Evolutionary conservation across 1,284 basidiomycete genomes (phyloP).

Genomic region (Clitocybe nebularis): DNA sequence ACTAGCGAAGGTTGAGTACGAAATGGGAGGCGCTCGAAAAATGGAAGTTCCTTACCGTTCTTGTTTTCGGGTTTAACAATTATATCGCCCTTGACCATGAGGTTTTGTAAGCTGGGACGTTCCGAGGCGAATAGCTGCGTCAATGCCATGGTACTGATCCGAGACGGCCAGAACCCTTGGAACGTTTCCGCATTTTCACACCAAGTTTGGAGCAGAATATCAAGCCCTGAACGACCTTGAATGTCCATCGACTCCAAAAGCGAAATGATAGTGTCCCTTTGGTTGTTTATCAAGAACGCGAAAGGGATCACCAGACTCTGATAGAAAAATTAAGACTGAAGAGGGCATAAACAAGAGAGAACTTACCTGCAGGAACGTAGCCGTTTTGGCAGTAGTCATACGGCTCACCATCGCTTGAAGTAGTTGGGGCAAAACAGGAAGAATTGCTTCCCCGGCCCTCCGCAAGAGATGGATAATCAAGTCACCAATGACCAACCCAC

Average conservation of each 20-base stretch:
- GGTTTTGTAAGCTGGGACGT: constrained; percentile 57
- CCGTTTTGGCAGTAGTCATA: constrained; percentile 81
- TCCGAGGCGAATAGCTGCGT: constrained; percentile 72
- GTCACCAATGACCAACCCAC: constrained; percentile 90
- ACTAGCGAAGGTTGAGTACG: constrained; percentile 42
- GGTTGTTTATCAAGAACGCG: constrained; percentile 86
- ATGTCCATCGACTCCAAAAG: constrained; percentile 67
- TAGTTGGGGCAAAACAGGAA: constrained; percentile 83
- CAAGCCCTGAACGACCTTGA: constrained; percentile 61
- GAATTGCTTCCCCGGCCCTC: constrained; percentile 70
- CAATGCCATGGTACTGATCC: constrained; percentile 81
- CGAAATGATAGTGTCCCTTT: constrained; percentile 72
- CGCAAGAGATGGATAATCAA: constrained; percentile 91
- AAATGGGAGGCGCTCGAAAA: constrained; percentile 6
- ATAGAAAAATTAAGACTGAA: neutral
- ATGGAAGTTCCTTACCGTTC: constrained; percentile 57
- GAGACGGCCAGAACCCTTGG: constrained; percentile 90
- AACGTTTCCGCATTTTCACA: constrained; percentile 92
- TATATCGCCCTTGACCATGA: constrained; percentile 90
- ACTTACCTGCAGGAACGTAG: constrained; percentile 81
- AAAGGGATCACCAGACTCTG: constrained; percentile 89
- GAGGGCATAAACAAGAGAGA: neutral
- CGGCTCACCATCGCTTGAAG: constrained; percentile 80
- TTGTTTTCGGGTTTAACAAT: constrained; percentile 77
- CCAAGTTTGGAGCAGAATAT: constrained; percentile 86